Base-by-base conservation (phyloP, 2,329 filamentous ascomycete species). In the Penicillium brasilianum region DNA sequence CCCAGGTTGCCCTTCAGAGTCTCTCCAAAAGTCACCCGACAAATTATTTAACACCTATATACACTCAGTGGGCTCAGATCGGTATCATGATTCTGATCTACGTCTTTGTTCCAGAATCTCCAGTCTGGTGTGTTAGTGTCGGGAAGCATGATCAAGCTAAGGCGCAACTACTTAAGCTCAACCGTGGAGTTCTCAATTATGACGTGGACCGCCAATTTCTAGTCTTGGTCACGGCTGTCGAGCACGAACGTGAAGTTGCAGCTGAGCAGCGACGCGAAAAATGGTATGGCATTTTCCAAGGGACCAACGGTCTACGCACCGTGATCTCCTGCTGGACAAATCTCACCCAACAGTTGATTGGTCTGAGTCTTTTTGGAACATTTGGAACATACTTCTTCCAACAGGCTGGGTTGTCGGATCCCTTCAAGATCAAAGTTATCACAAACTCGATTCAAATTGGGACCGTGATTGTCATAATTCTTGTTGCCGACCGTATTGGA, bases 301-400 rank as follows among this genome's bases (percentile, higher is more conserved):
- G 43, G 8, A 46, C 43, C 10, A 46, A 46, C 8, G 22, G 43
- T 20, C 43, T 46, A 13, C 43, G 43, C 13, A 46, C 43, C 16
- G 43, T 46, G 25, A 28, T 46, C 43, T 46, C 43, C 3, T 28
- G 4, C 43, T 46, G 22, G 41, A 44, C 20, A 20, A 44, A 62
- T 28, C 57, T 67, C n/a, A 58, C 61, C 4, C 63, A 67, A 43
- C 63, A 66, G 28, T 64, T 67, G 30, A 63, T 62, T 49, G 63
- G 65, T 9, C 56, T 67, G 2, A 64, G 58, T 32, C 51, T 66
- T 18, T 66, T 67, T 14, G 58, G 60, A 4, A 62, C 61, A 2
- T 67, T 64, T 50, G 63, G 63, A 4, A 66, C 63, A n/a, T 67
- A 67, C n/a, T 67, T 67, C 56, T 67, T 67, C 39, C 61, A 61